A percentile compares a stretch with the other conserved stretches of the same genome.
Conservation (phyloP, 495 filamentous ascomycete genomes). For the Niebla homalea region DNA sequence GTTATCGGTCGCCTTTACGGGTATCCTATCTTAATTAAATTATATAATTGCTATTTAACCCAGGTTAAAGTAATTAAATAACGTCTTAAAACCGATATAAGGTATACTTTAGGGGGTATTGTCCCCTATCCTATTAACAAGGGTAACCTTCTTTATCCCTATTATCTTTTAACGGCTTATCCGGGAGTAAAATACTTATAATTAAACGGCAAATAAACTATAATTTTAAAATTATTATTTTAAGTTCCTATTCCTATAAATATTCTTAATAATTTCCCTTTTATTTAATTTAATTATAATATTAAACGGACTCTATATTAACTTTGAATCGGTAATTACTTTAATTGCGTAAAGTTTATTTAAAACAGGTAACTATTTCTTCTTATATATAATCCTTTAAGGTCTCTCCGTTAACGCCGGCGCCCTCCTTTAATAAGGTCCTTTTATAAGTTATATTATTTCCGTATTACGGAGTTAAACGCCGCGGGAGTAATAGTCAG, state of each 20-base stretch:
- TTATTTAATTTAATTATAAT: not conserved
- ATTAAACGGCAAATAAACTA: slow-evolving; percentile 1
- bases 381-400: not conserved
- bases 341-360: not conserved
- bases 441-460: not conserved
- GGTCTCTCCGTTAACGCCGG: not conserved
- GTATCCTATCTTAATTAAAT: not conserved
- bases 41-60: slow-evolving; percentile 1
- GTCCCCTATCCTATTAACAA: not conserved
- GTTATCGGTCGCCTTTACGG: not conserved
- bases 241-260: not conserved
- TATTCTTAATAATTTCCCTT: not conserved
- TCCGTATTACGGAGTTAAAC: not conserved
- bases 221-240: slow-evolving; percentile 2
- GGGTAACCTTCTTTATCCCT: not conserved
- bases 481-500: not conserved
- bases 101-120: too few relatives aligned
- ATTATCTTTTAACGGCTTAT: not conserved
- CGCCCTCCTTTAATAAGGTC: not conserved
- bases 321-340: not conserved
- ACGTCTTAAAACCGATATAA: not conserved
- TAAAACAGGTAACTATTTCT: too few relatives aligned
- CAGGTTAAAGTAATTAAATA: not conserved
- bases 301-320: slow-evolving; percentile 1
- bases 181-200: not conserved